A percentile compares a stretch with the other conserved stretches of the same genome.
Conservation (phyloP, 768 basidiomycete genomes). For the Lentinula edodes region DNA sequence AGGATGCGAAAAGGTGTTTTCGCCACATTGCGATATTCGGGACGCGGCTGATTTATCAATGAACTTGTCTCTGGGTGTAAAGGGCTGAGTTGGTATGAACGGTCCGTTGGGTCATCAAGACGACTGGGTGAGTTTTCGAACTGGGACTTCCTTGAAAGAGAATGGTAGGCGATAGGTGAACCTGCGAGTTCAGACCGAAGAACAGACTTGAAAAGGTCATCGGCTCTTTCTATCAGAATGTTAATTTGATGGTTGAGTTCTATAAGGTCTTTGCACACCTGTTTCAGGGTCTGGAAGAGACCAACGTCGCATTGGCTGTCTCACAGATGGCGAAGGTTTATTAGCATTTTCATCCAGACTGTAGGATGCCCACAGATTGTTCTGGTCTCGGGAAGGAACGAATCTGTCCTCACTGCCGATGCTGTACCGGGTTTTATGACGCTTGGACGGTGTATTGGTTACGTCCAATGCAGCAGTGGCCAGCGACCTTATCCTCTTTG, state of each 20-base stretch:
- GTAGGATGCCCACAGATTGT: constrained; percentile 58
- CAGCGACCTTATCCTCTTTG: constrained; percentile 43
- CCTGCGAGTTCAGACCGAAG: constrained; percentile 42
- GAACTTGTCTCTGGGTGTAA: constrained; percentile 56
- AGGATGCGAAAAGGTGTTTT: constrained; percentile 74
- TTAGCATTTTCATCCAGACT: constrained; percentile 52
- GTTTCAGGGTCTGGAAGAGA: background rate
- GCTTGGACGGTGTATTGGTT: constrained; percentile 11
- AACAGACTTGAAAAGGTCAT: constrained; percentile 44
- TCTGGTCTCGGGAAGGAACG: constrained; percentile 54
- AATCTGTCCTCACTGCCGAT: constrained; percentile 57
- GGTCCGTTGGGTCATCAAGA: constrained; percentile 60
- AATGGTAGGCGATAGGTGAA: constrained; percentile 39
- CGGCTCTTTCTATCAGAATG: constrained; percentile 40
- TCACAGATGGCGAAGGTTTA: constrained; percentile 38
- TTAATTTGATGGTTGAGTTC: constrained; percentile 15
- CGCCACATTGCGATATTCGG: constrained; percentile 52
- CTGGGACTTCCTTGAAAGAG: constrained; percentile 32
- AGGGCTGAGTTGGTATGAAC: constrained; percentile 63
- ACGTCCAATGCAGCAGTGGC: constrained; percentile 39
- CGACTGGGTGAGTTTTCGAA: constrained; percentile 25
- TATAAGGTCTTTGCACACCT: background rate
- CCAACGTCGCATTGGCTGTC: constrained; percentile 21
- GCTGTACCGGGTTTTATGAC: constrained; percentile 17
- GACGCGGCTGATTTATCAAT: constrained; percentile 56